Evolutionary conservation across 108 stramenopile genomes (phyloP).

Genomic region (Aurantiochytrium sp.): DNA sequence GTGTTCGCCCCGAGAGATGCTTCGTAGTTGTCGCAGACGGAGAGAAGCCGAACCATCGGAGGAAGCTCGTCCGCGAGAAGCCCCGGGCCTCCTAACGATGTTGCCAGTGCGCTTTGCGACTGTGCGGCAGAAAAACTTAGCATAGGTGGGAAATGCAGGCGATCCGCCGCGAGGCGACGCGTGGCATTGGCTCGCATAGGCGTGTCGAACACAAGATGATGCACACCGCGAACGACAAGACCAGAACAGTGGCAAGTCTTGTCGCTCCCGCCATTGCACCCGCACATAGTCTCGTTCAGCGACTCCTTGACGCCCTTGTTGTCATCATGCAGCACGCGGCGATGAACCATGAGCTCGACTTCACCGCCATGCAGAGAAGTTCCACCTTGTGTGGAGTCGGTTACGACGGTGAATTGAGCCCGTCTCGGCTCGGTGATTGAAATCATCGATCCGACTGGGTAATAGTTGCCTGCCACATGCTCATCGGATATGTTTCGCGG

Average conservation of each 20-base stretch:
- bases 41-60: conserved; percentile 59
- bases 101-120: neutral
- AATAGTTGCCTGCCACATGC: conserved; percentile 87
- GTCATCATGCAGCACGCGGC: conserved; percentile 53
- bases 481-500: conserved; percentile 65
- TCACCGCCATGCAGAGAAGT: conserved; percentile 68
- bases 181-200: conserved; percentile 50
- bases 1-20: neutral
- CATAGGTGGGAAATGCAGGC: conserved; percentile 57
- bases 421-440: conserved; percentile 63
- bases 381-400: conserved; percentile 80
- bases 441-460: conserved; percentile 83
- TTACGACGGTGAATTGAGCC: conserved; percentile 48
- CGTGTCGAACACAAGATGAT: conserved; percentile 62
- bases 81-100: neutral
- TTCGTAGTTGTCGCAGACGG: conserved; percentile 37
- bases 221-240: conserved; percentile 66
- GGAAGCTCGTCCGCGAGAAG: conserved; percentile 35
- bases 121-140: conserved; percentile 45
- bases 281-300: conserved; percentile 33
- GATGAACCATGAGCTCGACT: conserved; percentile 87
- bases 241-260: conserved; percentile 65
- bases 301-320: conserved; percentile 40
- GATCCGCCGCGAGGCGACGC: conserved; percentile 62
- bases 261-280: conserved; percentile 57